Evolutionary conservation across 139 green algal species (phyloP).

Genomic region (Haematococcus lacustris): DNA sequence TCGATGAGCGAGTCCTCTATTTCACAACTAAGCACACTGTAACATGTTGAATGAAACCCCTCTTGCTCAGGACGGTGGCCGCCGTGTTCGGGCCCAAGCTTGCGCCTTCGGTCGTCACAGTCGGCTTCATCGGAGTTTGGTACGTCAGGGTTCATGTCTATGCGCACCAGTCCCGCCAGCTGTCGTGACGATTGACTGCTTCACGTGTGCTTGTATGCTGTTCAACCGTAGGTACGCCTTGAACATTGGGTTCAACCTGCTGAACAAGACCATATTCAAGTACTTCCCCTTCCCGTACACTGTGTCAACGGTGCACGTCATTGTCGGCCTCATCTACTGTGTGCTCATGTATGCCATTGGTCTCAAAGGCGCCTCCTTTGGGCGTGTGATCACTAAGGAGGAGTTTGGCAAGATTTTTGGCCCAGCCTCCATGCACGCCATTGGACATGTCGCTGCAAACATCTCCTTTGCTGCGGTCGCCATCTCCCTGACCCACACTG

Average conservation of each 20-base stretch:
- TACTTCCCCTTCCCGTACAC: conserved; percentile 98
- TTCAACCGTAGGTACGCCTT: conserved; percentile 75
- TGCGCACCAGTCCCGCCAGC: neutral
- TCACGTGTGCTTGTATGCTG: neutral
- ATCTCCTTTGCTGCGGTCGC: conserved; percentile 96
- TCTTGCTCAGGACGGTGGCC: conserved; percentile 42
- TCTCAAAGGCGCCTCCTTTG: conserved; percentile 84
- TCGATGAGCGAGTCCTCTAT: neutral
- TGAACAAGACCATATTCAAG: conserved; percentile 99
- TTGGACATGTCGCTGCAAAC: conserved; percentile 96
- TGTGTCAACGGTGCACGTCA: conserved; percentile 85
- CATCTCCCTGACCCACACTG: conserved; percentile 97
- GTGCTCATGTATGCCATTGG: conserved; percentile 67
- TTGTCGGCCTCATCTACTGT: conserved; percentile 86
- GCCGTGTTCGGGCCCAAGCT: conserved; percentile 64
- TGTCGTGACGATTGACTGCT: neutral
- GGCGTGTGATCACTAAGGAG: conserved; percentile 72
- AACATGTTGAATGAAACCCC: neutral
- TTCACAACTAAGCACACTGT: too few relatives aligned
- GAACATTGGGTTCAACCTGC: conserved; percentile 98
- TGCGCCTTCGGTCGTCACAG: conserved; percentile 63
- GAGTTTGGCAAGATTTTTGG: conserved; percentile 81
- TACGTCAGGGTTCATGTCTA: conserved; percentile 26
- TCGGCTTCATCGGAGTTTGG: conserved; percentile 76
- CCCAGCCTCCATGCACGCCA: conserved; percentile 90